These are phyloP conservation scores for Metschnikowia kofuensis DNA, from an alignment of 805 yeast species.

Conservation along the genomic window DNA sequence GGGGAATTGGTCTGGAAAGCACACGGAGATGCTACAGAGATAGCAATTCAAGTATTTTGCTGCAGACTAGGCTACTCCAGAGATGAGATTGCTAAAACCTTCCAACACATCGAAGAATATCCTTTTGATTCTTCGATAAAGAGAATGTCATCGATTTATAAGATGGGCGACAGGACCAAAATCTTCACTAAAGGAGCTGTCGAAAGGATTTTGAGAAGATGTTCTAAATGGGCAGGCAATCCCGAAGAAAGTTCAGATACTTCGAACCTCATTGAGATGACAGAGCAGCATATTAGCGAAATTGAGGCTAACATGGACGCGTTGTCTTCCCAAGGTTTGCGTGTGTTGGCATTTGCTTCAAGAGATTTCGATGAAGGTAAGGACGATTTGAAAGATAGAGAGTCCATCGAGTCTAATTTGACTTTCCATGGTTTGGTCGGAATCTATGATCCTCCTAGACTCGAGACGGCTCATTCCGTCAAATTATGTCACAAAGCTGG, in stretches of 20 bases:
- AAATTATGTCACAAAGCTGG: conserved; percentile 21
- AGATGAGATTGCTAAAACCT: conserved; percentile 24
- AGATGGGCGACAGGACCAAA: conserved; percentile 10
- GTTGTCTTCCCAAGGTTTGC: conserved; percentile 19
- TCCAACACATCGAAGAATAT: conserved; percentile 16
- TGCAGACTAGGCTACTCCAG: conserved; percentile 17
- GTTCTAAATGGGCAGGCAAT: conserved; percentile 19
- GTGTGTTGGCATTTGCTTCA: conserved; percentile 21
- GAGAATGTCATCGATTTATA: conserved; percentile 19
- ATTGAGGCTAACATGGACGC: conserved; percentile 21
- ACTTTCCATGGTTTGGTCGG: conserved; percentile 21
- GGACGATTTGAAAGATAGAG: conserved; percentile 17
- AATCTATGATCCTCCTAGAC: conserved; percentile 22
- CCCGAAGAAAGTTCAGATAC: conserved; percentile 19
- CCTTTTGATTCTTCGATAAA: conserved; percentile 21
- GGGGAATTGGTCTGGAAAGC: conserved; percentile 27
- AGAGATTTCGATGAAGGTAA: conserved; percentile 12
- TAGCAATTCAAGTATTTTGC: conserved; percentile 21
- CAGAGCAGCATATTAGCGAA: conserved; percentile 14
- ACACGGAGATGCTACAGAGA: conserved; percentile 22
- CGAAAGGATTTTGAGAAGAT: conserved; percentile 17
- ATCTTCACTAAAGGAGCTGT: conserved; percentile 22
- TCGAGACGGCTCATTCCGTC: conserved; percentile 20
- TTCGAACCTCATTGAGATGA: conserved; percentile 13
- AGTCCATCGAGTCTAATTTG: conserved; percentile 18